Evolutionary conservation across 192 early-diverging fungal genomes (phyloP).

Genomic region (Haplosporangium gracile): DNA sequence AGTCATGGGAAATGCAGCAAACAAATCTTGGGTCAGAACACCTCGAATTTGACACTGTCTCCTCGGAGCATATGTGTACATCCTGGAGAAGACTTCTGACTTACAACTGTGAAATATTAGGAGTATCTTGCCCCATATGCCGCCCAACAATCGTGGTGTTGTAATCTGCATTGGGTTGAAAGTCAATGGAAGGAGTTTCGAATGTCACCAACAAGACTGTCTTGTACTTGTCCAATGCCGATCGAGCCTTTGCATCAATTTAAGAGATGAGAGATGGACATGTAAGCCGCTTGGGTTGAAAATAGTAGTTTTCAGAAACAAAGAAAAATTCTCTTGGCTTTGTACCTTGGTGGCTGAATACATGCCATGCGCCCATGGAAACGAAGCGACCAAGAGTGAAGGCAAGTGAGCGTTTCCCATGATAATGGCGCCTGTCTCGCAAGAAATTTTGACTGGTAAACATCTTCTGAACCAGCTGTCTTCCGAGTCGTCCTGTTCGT

Average conservation of each 20-base stretch:
- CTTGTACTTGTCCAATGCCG: constrained; percentile 70
- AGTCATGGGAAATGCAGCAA: constrained; percentile 5
- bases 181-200: constrained; percentile 64
- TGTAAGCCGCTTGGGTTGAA: neutral
- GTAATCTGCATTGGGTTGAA: constrained; percentile 76
- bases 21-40: neutral
- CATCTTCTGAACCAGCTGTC: constrained; percentile 67
- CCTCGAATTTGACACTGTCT: neutral
- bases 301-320: neutral
- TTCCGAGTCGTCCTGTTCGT: constrained; percentile 33
- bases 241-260: constrained; percentile 58
- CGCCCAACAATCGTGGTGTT: constrained; percentile 47
- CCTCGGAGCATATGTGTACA: neutral
- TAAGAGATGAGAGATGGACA: neutral
- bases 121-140: constrained; percentile 35
- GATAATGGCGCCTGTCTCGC: constrained; percentile 74
- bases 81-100: neutral
- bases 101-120: constrained; percentile 42
- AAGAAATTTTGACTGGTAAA: constrained; percentile 76
- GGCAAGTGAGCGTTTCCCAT: constrained; percentile 78
- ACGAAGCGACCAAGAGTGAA: constrained; percentile 71
- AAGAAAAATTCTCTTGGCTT: neutral
- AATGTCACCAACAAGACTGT: constrained; percentile 66
- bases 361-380: constrained; percentile 68
- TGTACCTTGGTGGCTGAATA: constrained; percentile 63